Evolutionary conservation across 192 early-diverging fungal species (phyloP).

Genomic region (Thoreauomyces humboldtii): DNA sequence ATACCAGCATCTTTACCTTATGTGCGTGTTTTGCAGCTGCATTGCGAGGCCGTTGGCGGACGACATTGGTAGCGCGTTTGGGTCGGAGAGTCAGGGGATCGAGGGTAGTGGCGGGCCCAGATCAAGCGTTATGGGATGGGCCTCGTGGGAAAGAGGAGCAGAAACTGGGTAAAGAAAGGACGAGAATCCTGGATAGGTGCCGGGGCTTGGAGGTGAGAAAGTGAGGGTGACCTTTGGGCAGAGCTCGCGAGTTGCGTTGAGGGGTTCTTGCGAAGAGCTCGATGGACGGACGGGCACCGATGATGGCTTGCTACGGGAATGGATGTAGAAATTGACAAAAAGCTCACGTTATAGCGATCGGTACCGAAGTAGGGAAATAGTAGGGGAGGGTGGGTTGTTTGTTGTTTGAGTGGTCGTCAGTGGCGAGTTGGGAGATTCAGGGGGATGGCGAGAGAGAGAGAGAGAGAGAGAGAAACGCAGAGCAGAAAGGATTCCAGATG

Average conservation of each 20-base stretch:
- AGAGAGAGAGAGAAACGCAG: background rate
- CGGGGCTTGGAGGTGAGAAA: background rate
- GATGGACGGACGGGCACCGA: too few relatives aligned
- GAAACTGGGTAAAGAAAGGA: background rate
- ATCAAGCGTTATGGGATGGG: background rate
- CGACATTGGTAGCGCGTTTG: too few relatives aligned
- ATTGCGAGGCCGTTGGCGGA: slow-evolving; percentile 33
- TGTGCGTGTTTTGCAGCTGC: slow-evolving; percentile 45
- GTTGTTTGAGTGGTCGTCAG: background rate
- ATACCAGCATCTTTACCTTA: slow-evolving; percentile 28
- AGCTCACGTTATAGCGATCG: too few relatives aligned
- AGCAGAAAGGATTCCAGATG: too few relatives aligned
- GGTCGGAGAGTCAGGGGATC: too few relatives aligned
- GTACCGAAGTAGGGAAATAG: too few relatives aligned
- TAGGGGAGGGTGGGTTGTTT: background rate
- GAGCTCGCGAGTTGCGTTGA: background rate
- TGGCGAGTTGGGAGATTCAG: background rate
- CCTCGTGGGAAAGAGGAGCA: background rate
- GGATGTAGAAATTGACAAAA: too few relatives aligned
- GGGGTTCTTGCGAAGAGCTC: background rate
- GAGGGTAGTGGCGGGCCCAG: too few relatives aligned
- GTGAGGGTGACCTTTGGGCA: background rate
- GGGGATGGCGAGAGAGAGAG: background rate
- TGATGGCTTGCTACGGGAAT: too few relatives aligned
- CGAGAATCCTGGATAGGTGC: too few relatives aligned